phyloP scores from a whole-genome alignment of 768 basidiomycete species.

The Asterophora lycoperdoides region DNA sequence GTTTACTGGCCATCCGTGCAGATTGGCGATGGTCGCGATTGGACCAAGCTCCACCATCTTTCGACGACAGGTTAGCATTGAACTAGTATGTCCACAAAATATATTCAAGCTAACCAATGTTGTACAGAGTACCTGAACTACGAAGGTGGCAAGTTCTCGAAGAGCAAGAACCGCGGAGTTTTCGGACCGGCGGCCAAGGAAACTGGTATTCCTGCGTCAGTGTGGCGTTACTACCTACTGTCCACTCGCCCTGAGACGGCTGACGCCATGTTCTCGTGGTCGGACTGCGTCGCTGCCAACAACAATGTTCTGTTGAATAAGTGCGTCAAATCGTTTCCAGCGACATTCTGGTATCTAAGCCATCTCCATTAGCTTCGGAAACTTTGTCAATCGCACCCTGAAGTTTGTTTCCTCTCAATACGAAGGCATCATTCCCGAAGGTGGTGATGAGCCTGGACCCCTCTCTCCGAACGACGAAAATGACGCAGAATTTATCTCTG shows the following conservation, averaged over 20 bases:
- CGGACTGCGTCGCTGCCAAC: conserved; percentile 88
- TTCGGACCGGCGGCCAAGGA: conserved; percentile 94
- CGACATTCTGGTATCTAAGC: neutral
- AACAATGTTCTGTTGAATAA: conserved; percentile 95
- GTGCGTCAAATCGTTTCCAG: conserved; percentile 33
- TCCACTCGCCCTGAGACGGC: conserved; percentile 90
- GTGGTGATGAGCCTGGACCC: conserved; percentile 64
- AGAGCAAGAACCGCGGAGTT: conserved; percentile 93
- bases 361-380: conserved; percentile 67
- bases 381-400: conserved; percentile 92
- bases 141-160: conserved; percentile 98
- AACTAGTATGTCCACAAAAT: neutral
- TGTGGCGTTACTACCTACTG: conserved; percentile 96
- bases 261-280: conserved; percentile 97
- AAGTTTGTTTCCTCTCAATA: conserved; percentile 92
- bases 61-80: conserved; percentile 79
- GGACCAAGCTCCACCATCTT: conserved; percentile 92
- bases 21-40: conserved; percentile 83
- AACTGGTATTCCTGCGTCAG: conserved; percentile 88
- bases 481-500: conserved; percentile 73
- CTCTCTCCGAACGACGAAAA: conserved; percentile 60
- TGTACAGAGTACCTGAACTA: conserved; percentile 94
- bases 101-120: neutral
- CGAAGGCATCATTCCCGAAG: conserved; percentile 74
- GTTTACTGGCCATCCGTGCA: conserved; percentile 91